Evolutionary conservation across 2,329 filamentous ascomycete genomes (phyloP), one percentile per base, ranked within the genome.

Genomic region (Tolypocladium cylindrosporum): DNA sequence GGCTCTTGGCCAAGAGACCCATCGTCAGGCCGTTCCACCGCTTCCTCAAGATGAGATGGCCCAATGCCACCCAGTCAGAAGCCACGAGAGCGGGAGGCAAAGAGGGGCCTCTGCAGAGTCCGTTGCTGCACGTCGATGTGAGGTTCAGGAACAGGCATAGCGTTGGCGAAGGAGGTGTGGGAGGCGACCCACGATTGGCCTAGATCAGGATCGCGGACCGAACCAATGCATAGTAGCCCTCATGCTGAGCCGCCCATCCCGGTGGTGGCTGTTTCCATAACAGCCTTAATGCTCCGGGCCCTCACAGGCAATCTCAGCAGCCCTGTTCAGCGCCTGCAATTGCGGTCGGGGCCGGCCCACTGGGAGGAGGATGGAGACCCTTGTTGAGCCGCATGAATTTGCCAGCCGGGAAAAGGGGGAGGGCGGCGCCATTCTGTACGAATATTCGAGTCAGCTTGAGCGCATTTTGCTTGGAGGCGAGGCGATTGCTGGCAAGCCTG

Each of bases 81-180:
- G 57, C 55, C 40, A 54, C 55, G 52, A 34, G 37, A 31, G 42
- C 34, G 51, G 36, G 51, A 51, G 53, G 42, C 21, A 24, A 19
- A 31, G 31, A 31, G 41, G 52, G 39, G 21, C 34, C 13, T 13
- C 37, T 57, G 41, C 54, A 41, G 37, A 43, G 42, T 52, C 40
- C 43, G 50, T 51, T n/a, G 54, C 14, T 31, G 31, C 55, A 55
- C 21, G 24, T 58, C 24, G 19, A 54, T 3, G 56, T 43, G 37
- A 58, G 39, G 61, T 66, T 65, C 67, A 70, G 67, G 68, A 70
- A 71, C 66, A 70, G 68, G 68, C 55, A 60, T 70, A 68, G 68
- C 62, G 63, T 58, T 40, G 57, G 37, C 45, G 31, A 24, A 9
- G 45, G 16, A 54, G 57, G 55, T 54, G 62, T 61, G 56, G 57